These are phyloP conservation scores for Moniliella sp. DNA, from an alignment of 1,284 basidiomycete genomes.

Conservation along the genomic window DNA sequence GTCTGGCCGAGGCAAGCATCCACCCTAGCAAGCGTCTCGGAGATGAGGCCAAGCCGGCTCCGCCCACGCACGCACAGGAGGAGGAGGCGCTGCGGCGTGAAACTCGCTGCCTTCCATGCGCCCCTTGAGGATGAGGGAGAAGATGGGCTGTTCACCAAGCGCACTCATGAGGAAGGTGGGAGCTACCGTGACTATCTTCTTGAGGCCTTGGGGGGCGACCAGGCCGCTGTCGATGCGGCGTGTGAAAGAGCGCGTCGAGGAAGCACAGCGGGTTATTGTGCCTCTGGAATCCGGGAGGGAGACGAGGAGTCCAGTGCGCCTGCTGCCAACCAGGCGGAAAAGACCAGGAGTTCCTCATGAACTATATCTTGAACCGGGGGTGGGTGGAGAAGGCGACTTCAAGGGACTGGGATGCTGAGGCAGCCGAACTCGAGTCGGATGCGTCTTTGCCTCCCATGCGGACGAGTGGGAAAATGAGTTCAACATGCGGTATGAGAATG, in stretches of 20 bases:
- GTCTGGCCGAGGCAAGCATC: slow-evolving; percentile 24
- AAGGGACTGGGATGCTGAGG: slow-evolving; percentile 30
- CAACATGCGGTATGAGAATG: slow-evolving; percentile 32
- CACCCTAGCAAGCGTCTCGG: slow-evolving; percentile 38
- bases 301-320: not conserved
- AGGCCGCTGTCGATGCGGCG: slow-evolving; percentile 37
- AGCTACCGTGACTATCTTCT: slow-evolving; percentile 62
- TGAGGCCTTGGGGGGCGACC: slow-evolving; percentile 52
- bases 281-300: no score
- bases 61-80: slow-evolving; percentile 56
- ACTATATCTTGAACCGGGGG: slow-evolving; percentile 28
- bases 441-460: slow-evolving; percentile 22
- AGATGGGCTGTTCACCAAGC: slow-evolving; percentile 40
- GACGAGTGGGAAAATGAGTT: slow-evolving; percentile 31
- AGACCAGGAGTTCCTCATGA: slow-evolving; percentile 2
- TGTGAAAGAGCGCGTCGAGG: slow-evolving; percentile 27
- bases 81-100: slow-evolving; percentile 55
- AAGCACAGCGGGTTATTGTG: slow-evolving; percentile 46
- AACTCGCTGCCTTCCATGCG: slow-evolving; percentile 56
- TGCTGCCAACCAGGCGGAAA: not conserved
- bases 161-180: slow-evolving; percentile 46
- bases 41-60: slow-evolving; percentile 11
- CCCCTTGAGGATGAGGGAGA: slow-evolving; percentile 37
- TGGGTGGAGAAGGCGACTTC: slow-evolving; percentile 28
- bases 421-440: slow-evolving; percentile 26